Base-by-base conservation (phyloP, 1,284 basidiomycete species). In the Ganoderma multipileum region DNA sequence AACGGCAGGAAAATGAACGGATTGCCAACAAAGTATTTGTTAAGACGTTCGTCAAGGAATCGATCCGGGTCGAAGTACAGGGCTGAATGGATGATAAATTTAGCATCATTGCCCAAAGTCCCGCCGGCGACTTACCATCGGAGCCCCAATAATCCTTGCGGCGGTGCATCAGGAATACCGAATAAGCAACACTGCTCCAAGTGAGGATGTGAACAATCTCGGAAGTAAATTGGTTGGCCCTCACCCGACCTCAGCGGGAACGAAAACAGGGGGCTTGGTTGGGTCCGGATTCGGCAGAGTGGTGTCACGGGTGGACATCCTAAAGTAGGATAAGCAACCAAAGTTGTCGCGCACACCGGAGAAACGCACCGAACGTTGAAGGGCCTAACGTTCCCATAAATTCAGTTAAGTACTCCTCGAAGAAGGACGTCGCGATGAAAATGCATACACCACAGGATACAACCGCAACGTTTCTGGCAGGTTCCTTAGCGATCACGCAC, bases 1-100 rank as follows among this genome's bases (percentile, higher is more conserved):
- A 89, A 89, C 2, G 88, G 87, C 2, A 86, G 75, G 79, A 89
- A 89, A 58, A 89, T 87, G 78, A 84, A 88, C 3, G 88, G 88
- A 71, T 89, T 89, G 1, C 83, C 81, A 0, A 81, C 82, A 12
- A 87, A 79, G 68, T 87, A 87, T 68, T 83, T 85, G 39, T 80
- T 79, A 4, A 86, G 63, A 38, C 87, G 79, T 18, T 84, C 81
- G 75, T 89, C 88, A 50, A 89, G 72, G 80, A 87, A 90, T 7
- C 89, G 80, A 70, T 89, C 86, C 0, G 89, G 89, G 70, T 90
- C 88, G 71, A 89, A 91, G 65, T 82, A 75, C 20, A 82, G 75
- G 0, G 86, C 85, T 87, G 39, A 26, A 18, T 14, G 20, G 47
- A n/a, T 57, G 39, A 66, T 20, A 2, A 42, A 52, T 42, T 16